Evolutionary conservation across 208 protist genomes (phyloP).

Genomic region (Blastocrithidia nonstop): DNA sequence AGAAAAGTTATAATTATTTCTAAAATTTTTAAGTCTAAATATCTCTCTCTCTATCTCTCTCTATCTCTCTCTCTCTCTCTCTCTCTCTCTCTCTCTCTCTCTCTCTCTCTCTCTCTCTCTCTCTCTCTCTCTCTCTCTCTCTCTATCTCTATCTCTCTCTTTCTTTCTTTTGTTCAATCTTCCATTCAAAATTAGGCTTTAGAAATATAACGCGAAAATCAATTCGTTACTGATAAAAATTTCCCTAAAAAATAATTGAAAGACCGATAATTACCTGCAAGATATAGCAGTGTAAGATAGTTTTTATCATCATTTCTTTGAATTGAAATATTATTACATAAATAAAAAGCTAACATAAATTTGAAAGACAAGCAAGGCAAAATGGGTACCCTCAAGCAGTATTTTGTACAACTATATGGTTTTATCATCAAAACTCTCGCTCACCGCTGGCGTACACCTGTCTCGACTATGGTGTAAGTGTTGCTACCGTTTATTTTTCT

Average conservation of each 20-base stretch:
- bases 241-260: no score
- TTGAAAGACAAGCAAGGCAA: conserved; percentile 1
- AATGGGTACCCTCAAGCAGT: conserved; percentile 8
- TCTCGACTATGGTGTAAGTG: conserved; percentile 37
- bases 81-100: no score
- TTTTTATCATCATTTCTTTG: conserved; percentile 2
- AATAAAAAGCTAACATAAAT: conserved; percentile 6
- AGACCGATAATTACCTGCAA: no score
- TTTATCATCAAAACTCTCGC: conserved; percentile 55
- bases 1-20: no score
- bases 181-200: background rate
- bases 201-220: conserved; percentile 6
- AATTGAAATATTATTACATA: background rate
- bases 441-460: conserved; percentile 27
- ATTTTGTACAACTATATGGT: conserved; percentile 38
- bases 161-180: conserved; percentile 5
- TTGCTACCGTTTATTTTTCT: conserved; percentile 52
- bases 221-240: no score
- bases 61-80: no score
- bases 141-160: no score
- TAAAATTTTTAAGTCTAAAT: no score
- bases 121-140: no score
- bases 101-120: no score
- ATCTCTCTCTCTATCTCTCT: no score
- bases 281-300: no score